These are phyloP conservation scores for Tylopilus sp. DNA, from an alignment of 1,284 basidiomycete species.

Conservation along the genomic window DNA sequence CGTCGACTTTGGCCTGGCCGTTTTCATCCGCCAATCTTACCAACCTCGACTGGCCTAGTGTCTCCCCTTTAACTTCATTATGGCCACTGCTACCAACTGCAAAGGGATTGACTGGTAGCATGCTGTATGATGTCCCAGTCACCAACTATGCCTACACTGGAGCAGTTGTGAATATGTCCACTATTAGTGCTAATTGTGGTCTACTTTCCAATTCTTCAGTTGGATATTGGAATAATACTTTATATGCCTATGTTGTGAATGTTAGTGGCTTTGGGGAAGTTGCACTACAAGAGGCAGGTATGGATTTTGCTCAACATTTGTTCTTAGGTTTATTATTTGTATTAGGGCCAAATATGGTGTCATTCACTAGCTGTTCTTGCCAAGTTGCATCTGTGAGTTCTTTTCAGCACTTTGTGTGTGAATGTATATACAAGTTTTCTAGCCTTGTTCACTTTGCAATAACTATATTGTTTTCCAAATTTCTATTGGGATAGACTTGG, in stretches of 20 bases:
- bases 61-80: constrained; percentile 1
- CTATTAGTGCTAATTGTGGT: constrained; percentile 14
- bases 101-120: constrained; percentile 11
- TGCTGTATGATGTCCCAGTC: constrained; percentile 16
- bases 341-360: background rate
- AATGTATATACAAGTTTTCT: too few species aligned
- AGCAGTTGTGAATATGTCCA: constrained; percentile 14
- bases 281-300: background rate
- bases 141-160: background rate
- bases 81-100: constrained; percentile 5
- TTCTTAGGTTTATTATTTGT: background rate
- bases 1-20: background rate
- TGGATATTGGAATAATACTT: background rate
- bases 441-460: background rate
- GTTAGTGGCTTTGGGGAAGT: constrained; percentile 8
- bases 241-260: background rate
- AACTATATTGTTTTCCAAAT: background rate
- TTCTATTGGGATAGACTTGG: background rate
- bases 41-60: constrained; percentile 1
- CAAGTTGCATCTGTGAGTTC: too few species aligned
- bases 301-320: background rate
- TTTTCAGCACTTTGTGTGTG: too few species aligned
- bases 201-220: background rate
- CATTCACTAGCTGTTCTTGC: background rate
- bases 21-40: constrained; percentile 2